Conservation (phyloP, 192 early-diverging fungal species). For the Rhizophagus clarus region DNA sequence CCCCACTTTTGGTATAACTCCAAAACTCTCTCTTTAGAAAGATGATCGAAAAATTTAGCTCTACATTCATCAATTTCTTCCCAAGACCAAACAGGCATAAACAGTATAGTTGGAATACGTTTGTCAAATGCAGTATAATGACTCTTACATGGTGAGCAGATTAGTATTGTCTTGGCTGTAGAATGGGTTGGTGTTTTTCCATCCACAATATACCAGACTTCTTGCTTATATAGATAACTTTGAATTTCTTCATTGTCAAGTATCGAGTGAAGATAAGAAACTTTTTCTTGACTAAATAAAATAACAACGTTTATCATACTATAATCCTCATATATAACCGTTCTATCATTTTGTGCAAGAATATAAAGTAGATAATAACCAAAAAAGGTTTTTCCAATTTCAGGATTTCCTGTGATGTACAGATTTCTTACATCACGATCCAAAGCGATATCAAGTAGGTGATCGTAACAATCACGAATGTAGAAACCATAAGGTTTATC, state of each 20-base stretch:
- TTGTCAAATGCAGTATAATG: not conserved
- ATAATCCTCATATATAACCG: not conserved
- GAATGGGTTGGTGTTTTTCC: not conserved
- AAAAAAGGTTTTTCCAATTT: conserved; percentile 15
- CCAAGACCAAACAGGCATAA: conserved; percentile 1
- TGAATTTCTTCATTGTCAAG: not conserved
- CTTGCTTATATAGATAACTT: not conserved
- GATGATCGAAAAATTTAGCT: not conserved
- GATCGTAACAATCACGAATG: too few species aligned
- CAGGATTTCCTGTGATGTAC: not conserved
- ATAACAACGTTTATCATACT: not conserved
- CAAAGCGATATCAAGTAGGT: not conserved
- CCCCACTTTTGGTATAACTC: not conserved
- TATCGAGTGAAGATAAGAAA: too few species aligned
- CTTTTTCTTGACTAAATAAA: not conserved
- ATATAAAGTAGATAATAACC: not conserved
- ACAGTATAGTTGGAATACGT: not conserved
- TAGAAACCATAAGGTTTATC: too few species aligned
- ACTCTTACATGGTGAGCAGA: not conserved
- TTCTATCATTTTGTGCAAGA: not conserved
- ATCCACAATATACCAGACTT: not conserved
- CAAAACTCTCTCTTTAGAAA: not conserved
- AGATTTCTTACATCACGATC: not conserved
- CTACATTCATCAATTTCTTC: not conserved
- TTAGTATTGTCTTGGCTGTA: not conserved